These are phyloP conservation scores for Saturnispora ahearnii DNA, from an alignment of 805 yeast genomes.

Conservation along the genomic window DNA sequence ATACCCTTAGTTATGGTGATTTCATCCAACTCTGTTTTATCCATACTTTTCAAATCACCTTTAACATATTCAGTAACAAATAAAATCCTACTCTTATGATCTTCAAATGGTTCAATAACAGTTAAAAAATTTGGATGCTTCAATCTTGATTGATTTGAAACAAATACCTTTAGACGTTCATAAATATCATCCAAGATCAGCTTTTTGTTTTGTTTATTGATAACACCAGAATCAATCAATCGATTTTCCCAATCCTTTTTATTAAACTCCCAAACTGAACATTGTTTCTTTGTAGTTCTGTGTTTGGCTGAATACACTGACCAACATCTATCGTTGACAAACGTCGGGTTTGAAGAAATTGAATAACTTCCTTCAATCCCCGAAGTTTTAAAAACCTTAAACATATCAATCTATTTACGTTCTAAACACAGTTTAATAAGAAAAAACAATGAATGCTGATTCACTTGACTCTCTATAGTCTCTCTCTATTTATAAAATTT, in stretches of 20 bases:
- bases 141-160: conserved; percentile 63
- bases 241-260: conserved; percentile 61
- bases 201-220: conserved; percentile 40
- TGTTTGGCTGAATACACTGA: conserved; percentile 76
- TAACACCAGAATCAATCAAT: conserved; percentile 41
- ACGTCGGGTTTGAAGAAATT: conserved; percentile 61
- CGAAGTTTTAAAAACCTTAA: conserved; percentile 41
- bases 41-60: conserved; percentile 23
- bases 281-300: conserved; percentile 48
- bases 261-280: conserved; percentile 80
- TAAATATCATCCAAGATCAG: conserved; percentile 51
- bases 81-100: conserved; percentile 62
- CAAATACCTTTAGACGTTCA: conserved; percentile 57
- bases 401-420: conserved; percentile 29
- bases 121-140: conserved; percentile 86
- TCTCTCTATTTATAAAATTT: background rate
- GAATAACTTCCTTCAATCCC: conserved; percentile 63
- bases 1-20: conserved; percentile 70
- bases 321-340: conserved; percentile 71
- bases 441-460: background rate
- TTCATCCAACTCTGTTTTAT: conserved; percentile 52
- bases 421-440: background rate
- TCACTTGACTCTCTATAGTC: background rate
- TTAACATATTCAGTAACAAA: conserved; percentile 80
- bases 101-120: conserved; percentile 83